Conservation (phyloP, 2,329 filamentous ascomycete genomes). For the Penicillium sp. region DNA sequence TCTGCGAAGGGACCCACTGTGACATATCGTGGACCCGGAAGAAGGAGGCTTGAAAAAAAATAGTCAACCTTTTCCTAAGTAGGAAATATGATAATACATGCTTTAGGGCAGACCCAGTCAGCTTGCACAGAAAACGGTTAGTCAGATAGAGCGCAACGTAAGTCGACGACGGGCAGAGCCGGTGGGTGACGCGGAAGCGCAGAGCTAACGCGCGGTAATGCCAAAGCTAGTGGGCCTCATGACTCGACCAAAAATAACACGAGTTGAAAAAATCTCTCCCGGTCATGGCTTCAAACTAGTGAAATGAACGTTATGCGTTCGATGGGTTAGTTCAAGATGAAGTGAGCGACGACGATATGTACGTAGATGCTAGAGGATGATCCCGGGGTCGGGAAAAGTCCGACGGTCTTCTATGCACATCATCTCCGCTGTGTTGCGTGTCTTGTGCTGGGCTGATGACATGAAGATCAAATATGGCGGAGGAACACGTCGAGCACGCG, state of each 20-base stretch:
- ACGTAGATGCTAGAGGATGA: neutral
- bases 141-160: slow-evolving; percentile 6
- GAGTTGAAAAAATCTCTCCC: neutral
- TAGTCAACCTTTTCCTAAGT: neutral
- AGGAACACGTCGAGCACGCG: neutral
- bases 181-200: slow-evolving; percentile 16
- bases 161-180: slow-evolving; percentile 1
- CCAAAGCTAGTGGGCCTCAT: slow-evolving; percentile 7
- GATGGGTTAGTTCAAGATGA: neutral
- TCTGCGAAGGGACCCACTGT: neutral
- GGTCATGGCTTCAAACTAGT: neutral
- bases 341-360: neutral
- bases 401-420: neutral
- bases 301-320: neutral
- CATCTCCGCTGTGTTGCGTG: slow-evolving; percentile 9
- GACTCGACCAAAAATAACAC: neutral
- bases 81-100: neutral
- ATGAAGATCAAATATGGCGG: neutral
- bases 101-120: neutral
- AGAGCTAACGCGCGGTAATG: slow-evolving; percentile 17
- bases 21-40: neutral
- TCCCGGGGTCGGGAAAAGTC: neutral
- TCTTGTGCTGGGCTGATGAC: slow-evolving; percentile 10
- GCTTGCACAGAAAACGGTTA: neutral
- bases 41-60: neutral